These are phyloP conservation scores for Argentina anserina DNA, from an alignment of 306 rosid genomes.

Conservation along the genomic window DNA sequence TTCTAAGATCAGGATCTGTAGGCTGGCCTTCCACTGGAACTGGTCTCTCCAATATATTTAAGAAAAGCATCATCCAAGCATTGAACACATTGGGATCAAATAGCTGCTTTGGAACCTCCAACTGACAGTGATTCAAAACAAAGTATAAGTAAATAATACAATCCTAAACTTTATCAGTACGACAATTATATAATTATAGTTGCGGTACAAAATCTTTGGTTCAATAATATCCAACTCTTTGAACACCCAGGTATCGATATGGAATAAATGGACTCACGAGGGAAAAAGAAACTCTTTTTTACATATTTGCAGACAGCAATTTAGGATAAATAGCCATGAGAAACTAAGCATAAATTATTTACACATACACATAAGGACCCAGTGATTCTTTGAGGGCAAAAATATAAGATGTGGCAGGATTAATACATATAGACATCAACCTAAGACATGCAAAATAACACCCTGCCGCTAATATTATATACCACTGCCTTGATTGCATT, in stretches of 20 bases:
- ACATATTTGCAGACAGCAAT: too few relatives aligned
- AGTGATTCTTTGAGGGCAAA: not conserved
- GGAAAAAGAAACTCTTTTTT: too few relatives aligned
- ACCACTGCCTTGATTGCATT: not conserved
- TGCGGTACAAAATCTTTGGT: not conserved
- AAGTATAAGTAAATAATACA: not conserved
- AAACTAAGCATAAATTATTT: not conserved
- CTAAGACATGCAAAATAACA: not conserved
- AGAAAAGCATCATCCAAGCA: slow-evolving; percentile 92
- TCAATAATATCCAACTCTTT: not conserved
- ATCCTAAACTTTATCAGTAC: not conserved
- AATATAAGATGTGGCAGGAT: not conserved
- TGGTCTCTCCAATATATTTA: slow-evolving; percentile 80
- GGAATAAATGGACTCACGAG: not conserved
- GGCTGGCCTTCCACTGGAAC: slow-evolving; percentile 96
- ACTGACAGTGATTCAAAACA: slow-evolving; percentile 42
- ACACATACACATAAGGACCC: not conserved
- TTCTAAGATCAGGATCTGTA: slow-evolving; percentile 71
- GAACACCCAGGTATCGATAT: not conserved
- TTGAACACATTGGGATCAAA: slow-evolving; percentile 76
- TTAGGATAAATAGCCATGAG: not conserved
- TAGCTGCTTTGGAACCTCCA: slow-evolving; percentile 95
- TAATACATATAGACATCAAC: not conserved
- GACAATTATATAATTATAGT: not conserved
- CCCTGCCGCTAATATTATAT: not conserved